Base-by-base conservation (phyloP, 768 basidiomycete species). In the Bullera alba region DNA sequence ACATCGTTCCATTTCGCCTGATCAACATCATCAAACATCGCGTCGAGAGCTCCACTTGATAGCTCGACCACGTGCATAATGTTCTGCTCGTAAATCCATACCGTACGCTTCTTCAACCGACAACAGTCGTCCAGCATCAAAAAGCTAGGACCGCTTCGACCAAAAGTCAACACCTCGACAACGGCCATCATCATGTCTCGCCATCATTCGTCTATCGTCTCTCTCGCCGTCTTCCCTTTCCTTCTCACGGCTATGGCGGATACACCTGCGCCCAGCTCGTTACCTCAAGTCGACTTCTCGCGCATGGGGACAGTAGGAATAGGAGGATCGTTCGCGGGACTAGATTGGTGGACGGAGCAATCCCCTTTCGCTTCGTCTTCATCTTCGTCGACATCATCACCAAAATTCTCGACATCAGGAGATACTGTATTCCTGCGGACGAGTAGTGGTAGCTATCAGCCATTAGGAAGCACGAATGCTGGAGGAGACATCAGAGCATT, bases 261-360 rank as follows among this genome's bases (percentile, higher is more conserved):
- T 4, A 61, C 61, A 12, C 52, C 66, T 12, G 69, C 66, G 16
- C 66, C 69, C 2, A 38, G 58, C 3, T 52, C 76, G 5, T 73
- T 81, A 14, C 82, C 81, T 5, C 74, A 76, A 53, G 76, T 86
- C 61, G 85, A 86, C 72, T 84, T 82, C 63, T 74, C 77, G 61
- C 83, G 85, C 46, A 92, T 99, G 87, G 93, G 93, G 57, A 83
- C 79, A 48, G 90, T 96, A 43, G 90, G 83, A 50, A 78, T 96
- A 35, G 83, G 84, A 23, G 93, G 93, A 50, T 78, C 86, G 28
- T 99, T 96, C 67, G 80, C 85, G 21, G 93, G 91, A 38, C 76
- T 99, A 54, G 85, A 84, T 66, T 67, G 61, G 61, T 67, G 60
- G 57, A 53, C 62, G 2, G 45, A 49, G 15, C 30, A 44, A 41